Evolutionary conservation across 495 filamentous ascomycete genomes (phyloP).

Genomic region (Neurospora tetrasperma): DNA sequence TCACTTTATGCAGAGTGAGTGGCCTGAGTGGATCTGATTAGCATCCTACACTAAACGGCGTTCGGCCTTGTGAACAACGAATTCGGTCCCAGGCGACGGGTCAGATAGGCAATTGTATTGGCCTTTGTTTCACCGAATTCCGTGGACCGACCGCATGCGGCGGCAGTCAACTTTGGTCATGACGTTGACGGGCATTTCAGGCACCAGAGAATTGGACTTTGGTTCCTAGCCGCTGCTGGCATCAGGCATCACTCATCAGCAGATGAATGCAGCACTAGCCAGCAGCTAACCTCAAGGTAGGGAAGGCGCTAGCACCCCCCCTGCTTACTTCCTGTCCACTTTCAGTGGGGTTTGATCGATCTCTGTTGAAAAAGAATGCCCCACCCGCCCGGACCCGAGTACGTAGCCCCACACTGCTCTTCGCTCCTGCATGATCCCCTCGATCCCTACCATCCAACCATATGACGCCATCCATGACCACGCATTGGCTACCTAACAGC

Average conservation of each 20-base stretch:
- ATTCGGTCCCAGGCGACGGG: background rate
- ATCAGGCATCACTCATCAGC: background rate
- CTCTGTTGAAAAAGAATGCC: background rate
- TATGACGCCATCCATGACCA: conserved; percentile 1
- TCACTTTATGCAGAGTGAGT: background rate
- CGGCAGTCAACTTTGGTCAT: background rate
- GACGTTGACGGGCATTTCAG: background rate
- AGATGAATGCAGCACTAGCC: background rate
- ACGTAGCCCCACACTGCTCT: background rate
- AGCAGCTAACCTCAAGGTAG: background rate
- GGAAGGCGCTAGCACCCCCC: background rate
- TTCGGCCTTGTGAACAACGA: background rate
- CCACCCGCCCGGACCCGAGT: background rate
- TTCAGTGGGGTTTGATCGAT: background rate
- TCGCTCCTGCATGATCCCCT: background rate
- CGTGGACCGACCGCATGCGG: background rate
- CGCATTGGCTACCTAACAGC: background rate
- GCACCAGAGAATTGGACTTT: background rate
- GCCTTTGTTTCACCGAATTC: background rate
- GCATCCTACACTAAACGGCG: background rate
- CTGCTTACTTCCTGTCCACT: background rate
- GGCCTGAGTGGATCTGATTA: background rate
- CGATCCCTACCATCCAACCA: background rate
- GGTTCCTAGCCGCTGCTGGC: background rate
- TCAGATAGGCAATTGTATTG: background rate